Conservation (phyloP, 2,329 filamentous ascomycete species). For the Fusarium beomiforme region DNA sequence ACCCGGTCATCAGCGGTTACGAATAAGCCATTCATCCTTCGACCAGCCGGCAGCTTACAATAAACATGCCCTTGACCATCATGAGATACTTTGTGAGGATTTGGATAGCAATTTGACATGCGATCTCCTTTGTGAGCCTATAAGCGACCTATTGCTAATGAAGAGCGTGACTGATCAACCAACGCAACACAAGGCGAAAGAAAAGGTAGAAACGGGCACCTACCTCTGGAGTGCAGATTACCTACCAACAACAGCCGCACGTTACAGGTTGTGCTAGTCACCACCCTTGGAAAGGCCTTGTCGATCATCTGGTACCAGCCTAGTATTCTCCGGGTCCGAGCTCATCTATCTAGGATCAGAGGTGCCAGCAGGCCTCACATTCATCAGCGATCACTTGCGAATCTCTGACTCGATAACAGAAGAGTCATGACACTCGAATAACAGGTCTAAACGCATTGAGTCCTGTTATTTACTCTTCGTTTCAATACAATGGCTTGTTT, state of each 20-base stretch:
- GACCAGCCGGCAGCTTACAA: slow-evolving; percentile 4
- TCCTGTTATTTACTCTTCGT: not conserved
- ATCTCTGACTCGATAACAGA: not conserved
- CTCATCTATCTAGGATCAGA: not conserved
- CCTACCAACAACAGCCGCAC: slow-evolving; percentile 28
- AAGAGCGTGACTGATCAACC: not conserved
- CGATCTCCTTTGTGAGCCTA: not conserved
- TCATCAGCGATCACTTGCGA: too few species aligned
- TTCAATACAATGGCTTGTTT: not conserved
- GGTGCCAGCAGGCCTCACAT: not conserved
- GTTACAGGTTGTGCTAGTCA: slow-evolving; percentile 22
- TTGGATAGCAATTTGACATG: slow-evolving; percentile 1
- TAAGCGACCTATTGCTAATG: slow-evolving; percentile 9
- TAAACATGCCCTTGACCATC: slow-evolving; percentile 15
- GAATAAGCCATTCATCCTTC: not conserved
- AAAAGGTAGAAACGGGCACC: slow-evolving; percentile 4
- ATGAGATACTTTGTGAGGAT: not conserved
- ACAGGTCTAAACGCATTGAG: not conserved
- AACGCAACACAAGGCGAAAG: too few species aligned
- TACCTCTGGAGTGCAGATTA: slow-evolving; percentile 6
- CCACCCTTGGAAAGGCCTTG: slow-evolving; percentile 27
- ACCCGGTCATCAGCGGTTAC: not conserved
- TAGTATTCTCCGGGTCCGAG: not conserved
- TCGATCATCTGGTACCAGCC: slow-evolving; percentile 30
- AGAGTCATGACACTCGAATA: not conserved